A percentile compares a stretch with the other conserved stretches of the same genome.
phyloP scores from a whole-genome alignment of 441 rosid genomes.

The Macaranga tanarius region DNA sequence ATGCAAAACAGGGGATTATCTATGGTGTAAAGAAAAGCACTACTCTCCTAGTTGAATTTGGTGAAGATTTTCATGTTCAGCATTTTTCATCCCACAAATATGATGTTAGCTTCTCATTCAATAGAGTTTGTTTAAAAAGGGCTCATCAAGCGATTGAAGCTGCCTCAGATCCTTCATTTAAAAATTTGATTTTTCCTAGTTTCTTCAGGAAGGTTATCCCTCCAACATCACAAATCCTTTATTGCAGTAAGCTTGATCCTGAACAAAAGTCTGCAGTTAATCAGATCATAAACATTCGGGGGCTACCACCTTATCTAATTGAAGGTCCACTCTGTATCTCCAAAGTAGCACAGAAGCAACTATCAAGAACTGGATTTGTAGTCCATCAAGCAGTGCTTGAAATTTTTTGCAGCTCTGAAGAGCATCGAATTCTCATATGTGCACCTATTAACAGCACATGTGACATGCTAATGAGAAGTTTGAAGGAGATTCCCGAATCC shows the following conservation, averaged over 20 bases:
- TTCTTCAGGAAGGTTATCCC: neutral
- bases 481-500: conserved; percentile 30
- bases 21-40: conserved; percentile 29
- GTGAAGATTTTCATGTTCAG: conserved; percentile 35
- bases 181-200: conserved; percentile 37
- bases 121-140: no score
- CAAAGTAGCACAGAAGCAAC: neutral
- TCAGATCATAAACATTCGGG: conserved; percentile 26
- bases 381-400: no score
- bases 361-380: conserved; percentile 29
- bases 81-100: conserved; percentile 28
- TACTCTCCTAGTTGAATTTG: conserved; percentile 39
- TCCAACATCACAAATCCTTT: neutral
- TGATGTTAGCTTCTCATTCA: no score
- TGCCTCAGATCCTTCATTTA: conserved; percentile 28
- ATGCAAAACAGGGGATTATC: conserved; percentile 39
- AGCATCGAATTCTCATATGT: no score
- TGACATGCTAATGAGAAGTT: conserved; percentile 35
- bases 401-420: no score
- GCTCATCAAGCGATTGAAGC: conserved; percentile 43
- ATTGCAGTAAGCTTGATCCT: conserved; percentile 11
- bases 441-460: conserved; percentile 25
- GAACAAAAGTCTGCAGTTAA: conserved; percentile 22
- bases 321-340: conserved; percentile 32
- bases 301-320: conserved; percentile 38